Evolutionary conservation across 2,329 filamentous ascomycete species (phyloP).

Genomic region (Trichoderma arundinaceum): DNA sequence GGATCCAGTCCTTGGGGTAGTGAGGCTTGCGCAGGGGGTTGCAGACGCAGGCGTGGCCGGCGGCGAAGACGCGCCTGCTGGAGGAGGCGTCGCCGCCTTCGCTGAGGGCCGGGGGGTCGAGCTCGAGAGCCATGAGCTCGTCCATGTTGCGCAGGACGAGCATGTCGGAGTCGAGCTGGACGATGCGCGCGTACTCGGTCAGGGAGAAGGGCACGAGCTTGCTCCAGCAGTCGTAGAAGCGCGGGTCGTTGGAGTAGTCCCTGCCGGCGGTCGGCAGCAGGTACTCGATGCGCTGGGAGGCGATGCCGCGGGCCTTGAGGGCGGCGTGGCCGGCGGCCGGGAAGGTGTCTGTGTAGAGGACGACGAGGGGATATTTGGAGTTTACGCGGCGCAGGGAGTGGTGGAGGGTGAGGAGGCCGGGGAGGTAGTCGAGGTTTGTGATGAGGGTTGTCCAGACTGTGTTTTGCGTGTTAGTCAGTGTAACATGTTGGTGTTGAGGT

Average conservation of each 20-base stretch:
- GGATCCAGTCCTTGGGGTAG: slow-evolving; percentile 74
- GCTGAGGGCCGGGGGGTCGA: slow-evolving; percentile 58
- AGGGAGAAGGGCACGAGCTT: slow-evolving; percentile 83
- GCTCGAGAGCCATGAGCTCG: slow-evolving; percentile 82
- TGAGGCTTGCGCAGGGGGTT: slow-evolving; percentile 80
- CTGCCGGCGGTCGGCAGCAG: slow-evolving; percentile 69
- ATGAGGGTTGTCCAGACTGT: slow-evolving; percentile 87
- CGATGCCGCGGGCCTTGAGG: slow-evolving; percentile 71
- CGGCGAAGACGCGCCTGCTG: slow-evolving; percentile 74
- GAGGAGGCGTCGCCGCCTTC: slow-evolving; percentile 33
- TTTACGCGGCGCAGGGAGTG: slow-evolving; percentile 70
- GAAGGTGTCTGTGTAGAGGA: slow-evolving; percentile 81
- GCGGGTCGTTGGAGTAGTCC: slow-evolving; percentile 76
- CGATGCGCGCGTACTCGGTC: slow-evolving; percentile 76
- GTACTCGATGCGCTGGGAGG: slow-evolving; percentile 72
- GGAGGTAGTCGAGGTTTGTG: slow-evolving; percentile 81
- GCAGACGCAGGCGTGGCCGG: slow-evolving; percentile 83
- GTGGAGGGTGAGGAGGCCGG: slow-evolving; percentile 81
- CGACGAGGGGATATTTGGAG: slow-evolving; percentile 78
- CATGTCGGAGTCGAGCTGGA: slow-evolving; percentile 91
- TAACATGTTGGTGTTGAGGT: slow-evolving; percentile 10
- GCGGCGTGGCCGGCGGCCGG: slow-evolving; percentile 70
- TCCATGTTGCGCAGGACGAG: slow-evolving; percentile 85
- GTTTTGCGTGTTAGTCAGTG: slow-evolving; percentile 24
- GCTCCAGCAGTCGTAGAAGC: slow-evolving; percentile 90